Base-by-base conservation (phyloP, 805 yeast species). In the Wickerhamiella shivajii region DNA sequence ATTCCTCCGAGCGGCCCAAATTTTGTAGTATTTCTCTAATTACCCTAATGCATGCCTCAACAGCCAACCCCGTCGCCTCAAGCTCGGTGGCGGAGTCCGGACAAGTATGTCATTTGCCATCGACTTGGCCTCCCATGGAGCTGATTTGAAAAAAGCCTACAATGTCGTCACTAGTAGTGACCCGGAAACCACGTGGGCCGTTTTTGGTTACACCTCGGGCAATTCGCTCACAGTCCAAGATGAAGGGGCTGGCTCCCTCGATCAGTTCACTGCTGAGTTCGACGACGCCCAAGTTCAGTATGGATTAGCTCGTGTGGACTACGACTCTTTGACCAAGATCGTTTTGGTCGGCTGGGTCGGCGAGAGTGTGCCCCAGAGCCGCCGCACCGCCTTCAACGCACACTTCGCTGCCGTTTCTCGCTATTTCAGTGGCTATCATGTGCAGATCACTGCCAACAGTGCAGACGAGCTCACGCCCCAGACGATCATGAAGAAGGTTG, bases 381-480 rank as follows among this genome's bases (percentile, higher is more conserved):
- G 52, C 30, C 57, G 62, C 39, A 61, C 63, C n/a, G 55, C 54
- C 33, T 61, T 61, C 50, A 57, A 53, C 41, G 51, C 64, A 14
- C 65, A 61, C 42, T 53, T 56, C 39, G 44, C 56, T 13, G 37
- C 60, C 2, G 60, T 61, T 11, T 55, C 64, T 10, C 50, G 50
- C 34, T 46, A 53, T 39, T 55, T 61, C 42, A 52, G 50, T 24
- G 93, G 93, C 29, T 90, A 87, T 59, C 98, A 90, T 53, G 85
- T 90, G 35, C 96, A 90, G 57, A 74, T 90, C 44, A 84, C 95
- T 31, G 97, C 97, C n/a, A 74, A 97, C 59, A 93, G 81, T 51
- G 63, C 69, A 27, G 94, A 84, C 50, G 98, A 90, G 55, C 66
- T 92, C 52, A 79, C 81, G 46, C 77, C 78, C 27, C 66, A 66